Evolutionary conservation across 2,329 filamentous ascomycete genomes (phyloP), one percentile per base, ranked within the genome.

Genomic region (Aspergillus sp.): DNA sequence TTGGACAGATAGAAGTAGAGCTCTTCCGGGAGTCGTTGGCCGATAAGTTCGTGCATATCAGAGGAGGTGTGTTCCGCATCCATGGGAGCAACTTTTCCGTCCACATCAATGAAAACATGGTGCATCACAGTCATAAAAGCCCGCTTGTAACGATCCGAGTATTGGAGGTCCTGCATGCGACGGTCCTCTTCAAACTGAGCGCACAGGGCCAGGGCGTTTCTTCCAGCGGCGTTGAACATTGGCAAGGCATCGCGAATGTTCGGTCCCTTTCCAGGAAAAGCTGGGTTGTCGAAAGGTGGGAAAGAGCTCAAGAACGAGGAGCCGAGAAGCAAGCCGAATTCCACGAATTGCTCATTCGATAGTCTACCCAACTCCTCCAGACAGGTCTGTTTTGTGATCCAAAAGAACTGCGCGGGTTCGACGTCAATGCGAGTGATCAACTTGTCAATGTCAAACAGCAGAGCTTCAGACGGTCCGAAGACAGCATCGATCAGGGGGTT

Each of bases 1-100:
- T 80, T 83, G 46, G 89, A 90, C 39, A 96, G 76, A 64, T 97
- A 97, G 65, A 89, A 86, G 63, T 91, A 90, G 12, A 97, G 75
- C 67, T 98, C 93, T 33, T 90, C 83, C 0, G 93, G 90, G 5
- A 98, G 75, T 47, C 90, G 86, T 46, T 94, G 81, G n/a, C 90
- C 90, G 49, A 96, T 81, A 61, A 96, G 90, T 59, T 91, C 85
- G 61, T 94, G 88, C 52, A 93, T 84, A 61, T 97, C 90, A 37
- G 78, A 79, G 2, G 93, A 90, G 13, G 90, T 79, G 43, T 81
- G 76, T 6, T 88, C 85, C 43, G 76, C 78, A 55, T 90, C 83
- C 56, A 88, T 76, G 11, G 90, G 85, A 47, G 81, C 79, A 39
- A 95, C 78, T 57, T 85, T 82, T 33, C 93, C 93, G n/a, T 80